Evolutionary conservation across 2,329 filamentous ascomycete species (phyloP).

Genomic region (Bipolaris victoriae): DNA sequence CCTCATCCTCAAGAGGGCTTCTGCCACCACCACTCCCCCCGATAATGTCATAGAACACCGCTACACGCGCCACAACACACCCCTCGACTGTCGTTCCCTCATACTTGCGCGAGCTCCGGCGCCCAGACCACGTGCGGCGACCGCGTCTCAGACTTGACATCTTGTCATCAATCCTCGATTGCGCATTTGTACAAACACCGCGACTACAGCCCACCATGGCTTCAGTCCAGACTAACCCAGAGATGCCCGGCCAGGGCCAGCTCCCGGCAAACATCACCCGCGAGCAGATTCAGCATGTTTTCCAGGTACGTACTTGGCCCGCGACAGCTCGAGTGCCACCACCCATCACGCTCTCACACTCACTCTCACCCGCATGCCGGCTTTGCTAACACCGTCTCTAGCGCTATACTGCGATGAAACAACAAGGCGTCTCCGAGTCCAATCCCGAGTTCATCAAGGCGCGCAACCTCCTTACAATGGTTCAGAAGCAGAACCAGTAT

Average conservation of each 20-base stretch:
- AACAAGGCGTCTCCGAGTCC: conserved; percentile 76
- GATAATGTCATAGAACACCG: conserved; percentile 46
- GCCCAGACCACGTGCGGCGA: conserved; percentile 24
- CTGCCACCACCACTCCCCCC: conserved; percentile 36
- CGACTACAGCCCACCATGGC: conserved; percentile 64
- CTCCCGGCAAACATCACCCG: conserved; percentile 73
- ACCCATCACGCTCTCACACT: conserved; percentile 6
- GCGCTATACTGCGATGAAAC: conserved; percentile 91
- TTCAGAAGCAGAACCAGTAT: conserved; percentile 68
- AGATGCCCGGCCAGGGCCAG: conserved; percentile 67
- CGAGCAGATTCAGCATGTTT: conserved; percentile 78
- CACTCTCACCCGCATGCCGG: neutral
- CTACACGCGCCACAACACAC: conserved; percentile 30
- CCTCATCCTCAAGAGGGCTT: conserved; percentile 34
- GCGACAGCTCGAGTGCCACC: conserved; percentile 3
- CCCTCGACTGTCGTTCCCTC: conserved; percentile 35
- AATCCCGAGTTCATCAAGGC: conserved; percentile 90
- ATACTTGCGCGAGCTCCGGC: conserved; percentile 29
- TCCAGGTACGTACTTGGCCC: conserved; percentile 59
- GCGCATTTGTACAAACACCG: conserved; percentile 23
- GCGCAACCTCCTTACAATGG: conserved; percentile 73
- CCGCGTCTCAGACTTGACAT: conserved; percentile 25
- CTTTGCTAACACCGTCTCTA: conserved; percentile 56
- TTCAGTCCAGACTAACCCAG: conserved; percentile 75
- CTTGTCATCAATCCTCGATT: conserved; percentile 18